Percentiles rank a stretch among this genome's conserved stretches.
Conservation (phyloP, 1,284 basidiomycete genomes). For the Cutaneotrichosporon sp. region DNA sequence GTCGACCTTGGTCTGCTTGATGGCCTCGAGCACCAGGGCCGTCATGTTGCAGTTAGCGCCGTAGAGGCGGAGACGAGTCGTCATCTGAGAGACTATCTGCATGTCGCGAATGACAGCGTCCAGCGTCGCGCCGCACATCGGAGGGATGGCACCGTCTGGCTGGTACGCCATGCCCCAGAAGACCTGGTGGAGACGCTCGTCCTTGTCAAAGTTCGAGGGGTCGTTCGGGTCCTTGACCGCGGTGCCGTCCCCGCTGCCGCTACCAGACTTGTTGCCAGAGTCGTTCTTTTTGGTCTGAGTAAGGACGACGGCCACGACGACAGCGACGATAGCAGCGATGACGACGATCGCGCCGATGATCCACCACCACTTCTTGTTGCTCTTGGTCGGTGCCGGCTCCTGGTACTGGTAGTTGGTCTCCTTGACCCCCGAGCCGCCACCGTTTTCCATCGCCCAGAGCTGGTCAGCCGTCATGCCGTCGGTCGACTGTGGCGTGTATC, state of each 20-base stretch:
- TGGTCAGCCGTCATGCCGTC: slow-evolving; percentile 19
- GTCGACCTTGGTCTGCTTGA: slow-evolving; percentile 84
- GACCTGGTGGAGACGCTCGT: slow-evolving; percentile 62
- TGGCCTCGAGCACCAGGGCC: slow-evolving; percentile 67
- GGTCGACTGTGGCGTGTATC: not conserved
- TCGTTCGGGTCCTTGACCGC: slow-evolving; percentile 61
- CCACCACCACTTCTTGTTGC: slow-evolving; percentile 29
- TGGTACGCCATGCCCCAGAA: slow-evolving; percentile 77
- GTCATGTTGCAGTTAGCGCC: slow-evolving; percentile 59
- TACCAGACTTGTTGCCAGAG: slow-evolving; percentile 11
- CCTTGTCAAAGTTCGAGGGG: slow-evolving; percentile 66
- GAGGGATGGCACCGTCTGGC: slow-evolving; percentile 52
- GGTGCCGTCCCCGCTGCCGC: slow-evolving; percentile 9
- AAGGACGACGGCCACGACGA: slow-evolving; percentile 35
- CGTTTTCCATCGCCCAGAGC: slow-evolving; percentile 25
- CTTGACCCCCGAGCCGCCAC: slow-evolving; percentile 5
- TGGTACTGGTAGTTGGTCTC: slow-evolving; percentile 13
- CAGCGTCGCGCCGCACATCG: slow-evolving; percentile 7
- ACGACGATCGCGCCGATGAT: slow-evolving; percentile 33
- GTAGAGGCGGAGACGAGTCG: slow-evolving; percentile 49
- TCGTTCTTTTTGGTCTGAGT: slow-evolving; percentile 31
- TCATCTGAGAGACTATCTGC: slow-evolving; percentile 52
- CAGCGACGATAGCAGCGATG: slow-evolving; percentile 29
- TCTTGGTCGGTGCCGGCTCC: slow-evolving; percentile 5
- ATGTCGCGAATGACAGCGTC: slow-evolving; percentile 54